Evolutionary conservation across 1,284 basidiomycete genomes (phyloP), one percentile per base, ranked within the genome.

Genomic region (Cerioporus squamosus): DNA sequence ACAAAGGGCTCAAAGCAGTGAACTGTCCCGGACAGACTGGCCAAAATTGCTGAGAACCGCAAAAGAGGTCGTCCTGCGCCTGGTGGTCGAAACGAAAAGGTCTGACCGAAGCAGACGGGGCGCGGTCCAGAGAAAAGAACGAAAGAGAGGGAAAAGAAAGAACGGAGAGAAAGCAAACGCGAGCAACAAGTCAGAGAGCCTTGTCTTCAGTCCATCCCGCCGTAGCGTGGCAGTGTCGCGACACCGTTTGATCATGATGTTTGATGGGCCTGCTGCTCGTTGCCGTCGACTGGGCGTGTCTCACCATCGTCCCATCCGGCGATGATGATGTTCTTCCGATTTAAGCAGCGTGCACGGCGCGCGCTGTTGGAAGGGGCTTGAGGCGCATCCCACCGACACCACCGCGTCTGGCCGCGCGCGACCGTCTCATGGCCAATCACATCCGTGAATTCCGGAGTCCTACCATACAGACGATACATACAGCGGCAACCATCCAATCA

Each of bases 111-210:
- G 79, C 76, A 77, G 67, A 74, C 65, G 70, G 56, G 69, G 74
- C 76, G 77, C 78, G 66, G 79, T 76, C 81, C 76, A 69, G 70
- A 68, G 62, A 69, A 76, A 47, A 49, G 75, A 66, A 59, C 59
- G 70, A 60, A n/a, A 49, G 47, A 42, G 53, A 64, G 71, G 67
- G 60, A 61, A 51, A 66, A 70, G 68, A 61, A 61, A 60, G 63
- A 66, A 69, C 53, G 44, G 59, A 62, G 57, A 52, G 57, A 58
- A 59, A 51, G 55, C 60, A 53, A 59, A 61, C 45, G 45, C 33
- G 51, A 49, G 53, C 62, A 61, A 57, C 62, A 46, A 43, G 43
- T 36, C 57, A 57, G 51, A 18, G 17, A 23, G 57, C 24, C 54
- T 57, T 61, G 57, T 64, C 62, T 61, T 61, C 62, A 64, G 59